Evolutionary conservation across 768 basidiomycete species (phyloP).

Genomic region (Auriculariales sp.): DNA sequence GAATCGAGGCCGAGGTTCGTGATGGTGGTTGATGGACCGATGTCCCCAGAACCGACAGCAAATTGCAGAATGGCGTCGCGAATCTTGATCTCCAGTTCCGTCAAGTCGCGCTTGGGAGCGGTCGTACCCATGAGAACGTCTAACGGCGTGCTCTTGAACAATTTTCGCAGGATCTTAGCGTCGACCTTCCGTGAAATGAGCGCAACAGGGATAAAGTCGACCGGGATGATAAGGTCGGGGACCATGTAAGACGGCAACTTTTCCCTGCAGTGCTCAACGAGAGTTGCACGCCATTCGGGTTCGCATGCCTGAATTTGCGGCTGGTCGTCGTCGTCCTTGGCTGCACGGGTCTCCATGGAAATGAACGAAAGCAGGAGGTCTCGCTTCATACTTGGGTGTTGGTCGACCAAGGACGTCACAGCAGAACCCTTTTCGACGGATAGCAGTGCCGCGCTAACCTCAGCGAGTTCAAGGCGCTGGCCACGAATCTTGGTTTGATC

Average conservation of each 20-base stretch:
- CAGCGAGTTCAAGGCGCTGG: constrained; percentile 39
- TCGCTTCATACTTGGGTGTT: constrained; percentile 26
- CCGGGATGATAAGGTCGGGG: constrained; percentile 32
- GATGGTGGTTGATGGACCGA: neutral
- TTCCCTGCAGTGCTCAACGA: constrained; percentile 20
- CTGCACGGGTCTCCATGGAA: constrained; percentile 20
- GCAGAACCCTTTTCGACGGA: constrained; percentile 18
- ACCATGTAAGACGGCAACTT: constrained; percentile 38
- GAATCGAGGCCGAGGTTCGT: neutral
- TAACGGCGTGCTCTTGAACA: constrained; percentile 14
- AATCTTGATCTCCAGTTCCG: neutral
- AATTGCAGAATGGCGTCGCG: neutral
- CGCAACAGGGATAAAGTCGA: constrained; percentile 33
- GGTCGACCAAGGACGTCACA: constrained; percentile 26
- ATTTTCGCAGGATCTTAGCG: constrained; percentile 13
- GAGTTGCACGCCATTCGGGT: constrained; percentile 16
- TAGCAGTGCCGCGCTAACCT: constrained; percentile 31
- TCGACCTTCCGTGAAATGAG: constrained; percentile 20
- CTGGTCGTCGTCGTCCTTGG: constrained; percentile 12
- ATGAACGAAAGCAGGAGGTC: constrained; percentile 35
- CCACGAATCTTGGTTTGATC: constrained; percentile 38
- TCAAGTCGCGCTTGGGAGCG: neutral
- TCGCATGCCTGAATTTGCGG: constrained; percentile 21
- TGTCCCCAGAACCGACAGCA: neutral
- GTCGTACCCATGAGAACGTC: constrained; percentile 9